These are phyloP conservation scores for Medicago truncatula DNA, from an alignment of 306 rosid species.

Conservation along the genomic window MtrunA17r5.0-ANR NC_053043.1:4342501-4343000, in stretches of 20 bases:
- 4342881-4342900: conserved; percentile 12
- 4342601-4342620: too few species aligned
- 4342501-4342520: conserved; percentile 35
- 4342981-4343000: conserved; percentile 77
- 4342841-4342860: conserved; percentile 31
- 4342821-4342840: neutral
- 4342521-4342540: conserved; percentile 29
- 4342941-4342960: conserved; percentile 62
- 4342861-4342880: conserved; percentile 31
- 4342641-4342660: too few species aligned
- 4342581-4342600: too few species aligned
- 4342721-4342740: conserved; percentile 21
- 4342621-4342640: too few species aligned
- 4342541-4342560: conserved; percentile 6
- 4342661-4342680: too few species aligned
- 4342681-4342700: too few species aligned
- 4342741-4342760: conserved; percentile 19
- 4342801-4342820: conserved; percentile 2
- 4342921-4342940: conserved; percentile 67
- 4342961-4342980: conserved; percentile 66
- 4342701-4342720: conserved; percentile 6
- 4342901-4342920: conserved; percentile 33
- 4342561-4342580: too few species aligned
- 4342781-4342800: neutral
- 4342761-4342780: conserved; percentile 28